Evolutionary conservation across 2,329 filamentous ascomycete species (phyloP), one percentile per base, ranked within the genome.

Genomic region (Ceratocystis papillata): DNA sequence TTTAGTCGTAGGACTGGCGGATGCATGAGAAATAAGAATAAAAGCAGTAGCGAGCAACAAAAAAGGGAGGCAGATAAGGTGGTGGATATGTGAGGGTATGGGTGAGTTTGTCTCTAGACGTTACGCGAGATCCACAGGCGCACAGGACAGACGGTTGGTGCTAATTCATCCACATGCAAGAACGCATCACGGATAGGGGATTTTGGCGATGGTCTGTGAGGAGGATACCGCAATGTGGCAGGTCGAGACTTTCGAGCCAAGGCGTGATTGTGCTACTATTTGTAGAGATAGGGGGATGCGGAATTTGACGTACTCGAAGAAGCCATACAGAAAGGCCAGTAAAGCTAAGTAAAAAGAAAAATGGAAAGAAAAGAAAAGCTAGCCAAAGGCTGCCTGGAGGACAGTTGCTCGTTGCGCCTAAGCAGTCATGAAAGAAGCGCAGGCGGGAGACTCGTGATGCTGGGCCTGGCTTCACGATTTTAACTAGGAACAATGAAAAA

Each of bases 301-400:
- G 55, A 48, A 28, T 28, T 62, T 55, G 30, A 67, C 67, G 61
- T 68, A 68, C 67, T 67, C 53, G 57, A 65, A 50, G 50, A 63
- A 48, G 62, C 57, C 65, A 68, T 68, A 63, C 65, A 68, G 62
- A 61, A 66, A 37, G 59, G n/a, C 30, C 8, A 66, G 45, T 33
- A 33, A 3, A 30, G 45, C 15, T 37, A 48, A 53, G 53, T 55
- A 25, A 41, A 22, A 41, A 41, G 48, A 17, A 30, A 53, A 60
- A 64, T 10, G 63, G 15, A 50, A 60, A 50, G n/a, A 60, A 63
- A 45, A 66, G 22, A 28, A 66, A 64, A 33, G 20, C 6, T 28
- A 60, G 48, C n/a, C 30, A 33, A 64, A 61, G 62, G 59, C 22
- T 30, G 50, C 17, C n/a, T 59, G 8, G 28, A 30, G 28, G 28